These are phyloP conservation scores for Phytophthora vignae DNA, from an alignment of 352 stramenopile species.

Conservation along the genomic window DNA sequence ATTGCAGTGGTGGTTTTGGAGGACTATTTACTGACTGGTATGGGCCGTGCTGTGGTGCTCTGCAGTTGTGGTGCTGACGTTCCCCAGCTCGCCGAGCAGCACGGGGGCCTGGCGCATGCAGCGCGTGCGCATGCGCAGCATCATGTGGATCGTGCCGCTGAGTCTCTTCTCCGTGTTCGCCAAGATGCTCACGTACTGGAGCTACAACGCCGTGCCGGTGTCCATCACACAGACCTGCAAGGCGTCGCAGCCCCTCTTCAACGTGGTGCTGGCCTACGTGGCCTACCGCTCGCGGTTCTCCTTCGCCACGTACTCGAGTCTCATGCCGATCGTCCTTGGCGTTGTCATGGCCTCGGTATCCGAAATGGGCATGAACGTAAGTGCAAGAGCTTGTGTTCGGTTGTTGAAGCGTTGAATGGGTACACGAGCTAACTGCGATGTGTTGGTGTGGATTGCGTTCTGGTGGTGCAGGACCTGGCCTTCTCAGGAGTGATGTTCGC, in stretches of 20 bases:
- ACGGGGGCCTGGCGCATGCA: slow-evolving; percentile 71
- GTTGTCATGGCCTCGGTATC: slow-evolving; percentile 87
- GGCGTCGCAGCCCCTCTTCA: slow-evolving; percentile 88
- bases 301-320: slow-evolving; percentile 74
- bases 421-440: slow-evolving; percentile 8
- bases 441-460: slow-evolving; percentile 2
- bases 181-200: slow-evolving; percentile 91
- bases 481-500: slow-evolving; percentile 76
- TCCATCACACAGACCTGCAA: slow-evolving; percentile 90
- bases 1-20: not conserved
- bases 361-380: slow-evolving; percentile 88
- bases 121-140: slow-evolving; percentile 61
- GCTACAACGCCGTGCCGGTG: slow-evolving; percentile 85
- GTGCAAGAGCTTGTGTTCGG: not conserved
- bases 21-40: slow-evolving; percentile 5
- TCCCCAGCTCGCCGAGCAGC: slow-evolving; percentile 55
- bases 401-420: not conserved
- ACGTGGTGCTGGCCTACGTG: slow-evolving; percentile 81
- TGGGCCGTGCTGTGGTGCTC: not conserved
- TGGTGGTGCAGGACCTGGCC: slow-evolving; percentile 61
- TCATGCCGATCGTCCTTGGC: slow-evolving; percentile 84
- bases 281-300: slow-evolving; percentile 83
- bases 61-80: slow-evolving; percentile 78
- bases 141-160: slow-evolving; percentile 82
- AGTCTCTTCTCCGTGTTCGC: slow-evolving; percentile 83